Percentiles rank a stretch among this genome's conserved stretches.
phyloP scores from a whole-genome alignment of 2,329 filamentous ascomycete genomes.

The Ophidiomyces ophidiicola region DNA sequence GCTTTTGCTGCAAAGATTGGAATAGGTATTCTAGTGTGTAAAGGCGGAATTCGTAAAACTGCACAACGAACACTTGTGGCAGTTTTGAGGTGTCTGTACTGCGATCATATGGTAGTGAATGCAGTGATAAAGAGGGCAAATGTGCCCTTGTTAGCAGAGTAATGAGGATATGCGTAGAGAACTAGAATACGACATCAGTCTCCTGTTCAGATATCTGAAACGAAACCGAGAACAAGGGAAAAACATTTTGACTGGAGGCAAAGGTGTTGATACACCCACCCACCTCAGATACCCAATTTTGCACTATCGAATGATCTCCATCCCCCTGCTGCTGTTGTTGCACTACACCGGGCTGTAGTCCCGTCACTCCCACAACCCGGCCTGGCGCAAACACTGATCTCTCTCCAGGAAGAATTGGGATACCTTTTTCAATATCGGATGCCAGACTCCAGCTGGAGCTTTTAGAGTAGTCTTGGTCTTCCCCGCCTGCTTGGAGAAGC shows the following conservation, averaged over 20 bases:
- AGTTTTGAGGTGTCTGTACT: not conserved
- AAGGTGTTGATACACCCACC: not conserved
- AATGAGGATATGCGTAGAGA: constrained; percentile 11
- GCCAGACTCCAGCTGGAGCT: constrained; percentile 4
- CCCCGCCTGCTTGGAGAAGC: constrained; percentile 4
- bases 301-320: constrained; percentile 1
- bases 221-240: not conserved
- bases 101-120: not conserved
- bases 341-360: constrained; percentile 1
- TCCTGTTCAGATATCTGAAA: too few species aligned
- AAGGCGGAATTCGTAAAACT: constrained; percentile 11
- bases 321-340: constrained; percentile 1
- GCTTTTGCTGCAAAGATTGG: constrained; percentile 10
- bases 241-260: not conserved
- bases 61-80: constrained; percentile 14
- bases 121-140: not conserved
- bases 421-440: constrained; percentile 7
- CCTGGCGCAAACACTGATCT: constrained; percentile 11
- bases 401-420: constrained; percentile 4
- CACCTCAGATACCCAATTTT: constrained; percentile 7
- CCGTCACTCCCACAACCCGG: constrained; percentile 13
- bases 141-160: constrained; percentile 1
- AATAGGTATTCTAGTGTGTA: constrained; percentile 6
- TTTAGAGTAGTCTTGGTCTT: not conserved
- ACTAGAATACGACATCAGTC: constrained; percentile 1